Base-by-base conservation (phyloP, 2,329 filamentous ascomycete genomes). In the Paecilomyces sp. region DNA sequence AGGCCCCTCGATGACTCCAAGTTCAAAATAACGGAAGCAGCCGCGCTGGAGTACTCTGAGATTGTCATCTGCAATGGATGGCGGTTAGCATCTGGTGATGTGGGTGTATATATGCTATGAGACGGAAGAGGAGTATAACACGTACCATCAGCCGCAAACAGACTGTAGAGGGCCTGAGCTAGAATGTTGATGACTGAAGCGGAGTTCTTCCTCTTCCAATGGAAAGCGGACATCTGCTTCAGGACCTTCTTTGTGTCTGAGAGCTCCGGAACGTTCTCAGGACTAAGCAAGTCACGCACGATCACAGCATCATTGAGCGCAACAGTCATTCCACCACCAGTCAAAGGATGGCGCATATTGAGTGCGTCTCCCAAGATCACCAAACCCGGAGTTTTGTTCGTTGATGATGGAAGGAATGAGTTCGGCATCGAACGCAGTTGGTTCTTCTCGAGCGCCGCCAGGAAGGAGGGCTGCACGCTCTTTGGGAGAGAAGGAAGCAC, bases 341-440 rank as follows among this genome's bases (percentile, higher is more conserved):
- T 99, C 12, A 99, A 83, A 1, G 94, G 94, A 77, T 99, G 94
- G n/a, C 94, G 90, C 94, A 99, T 99, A 80, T 99, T 99, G 83
- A 96, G 88, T 13, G 94, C 93, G 73, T 99, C 94, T 61, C 94
- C 94, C 8, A 97, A 83, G 36, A 99, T 80, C 55, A 96, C 82
- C 61, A 96, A 78, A 3, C 91, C 91, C 1, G 86, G 84, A 11
- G 84, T 83, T 53, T 81, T 83, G 70, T 90, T 89, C 61, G 89
- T 89, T 0, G 86, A 83, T 0, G 94, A 86, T 4, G 94, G 92
- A 2, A 99, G 85, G 82, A 90, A 99, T 62, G 89, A 93, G 77
- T 97, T 99, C 57, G 94, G 94, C 94, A 99, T 99, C 67, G 86
- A 91, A 15, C 91, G 88, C 61, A 97, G 85, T 66, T 86, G 86